Evolutionary conservation across 208 protist genomes (phyloP).

Genomic region (Trypanosoma scelopori): DNA sequence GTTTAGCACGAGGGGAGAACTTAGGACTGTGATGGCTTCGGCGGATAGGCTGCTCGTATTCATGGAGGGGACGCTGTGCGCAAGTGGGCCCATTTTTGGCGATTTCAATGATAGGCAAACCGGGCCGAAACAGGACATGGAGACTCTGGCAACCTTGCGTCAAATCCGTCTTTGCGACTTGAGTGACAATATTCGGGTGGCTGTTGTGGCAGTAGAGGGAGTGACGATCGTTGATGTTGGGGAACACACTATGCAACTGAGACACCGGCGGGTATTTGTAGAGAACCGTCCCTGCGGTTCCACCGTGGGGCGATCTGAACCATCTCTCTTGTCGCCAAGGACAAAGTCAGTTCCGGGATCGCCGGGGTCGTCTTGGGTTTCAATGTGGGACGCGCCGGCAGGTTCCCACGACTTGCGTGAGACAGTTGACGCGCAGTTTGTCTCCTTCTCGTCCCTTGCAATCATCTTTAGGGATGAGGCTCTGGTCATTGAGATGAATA

Average conservation of each 20-base stretch:
- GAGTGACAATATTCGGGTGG: constrained; percentile 24
- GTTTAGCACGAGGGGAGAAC: constrained; percentile 45
- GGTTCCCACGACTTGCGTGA: not conserved
- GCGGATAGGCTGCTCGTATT: constrained; percentile 60
- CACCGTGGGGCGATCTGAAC: not conserved
- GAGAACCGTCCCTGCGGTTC: not conserved
- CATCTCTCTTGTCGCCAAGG: not conserved
- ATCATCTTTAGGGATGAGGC: constrained; percentile 27
- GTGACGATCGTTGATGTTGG: constrained; percentile 26
- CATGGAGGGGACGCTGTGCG: constrained; percentile 44
- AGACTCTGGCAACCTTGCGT: not conserved
- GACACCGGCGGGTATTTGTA: constrained; percentile 4
- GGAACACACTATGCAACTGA: constrained; percentile 8
- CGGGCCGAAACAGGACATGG: not conserved
- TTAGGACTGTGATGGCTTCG: constrained; percentile 65
- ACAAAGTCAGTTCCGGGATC: not conserved
- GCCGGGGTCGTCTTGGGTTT: not conserved
- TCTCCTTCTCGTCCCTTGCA: constrained; percentile 12
- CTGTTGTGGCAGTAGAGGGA: constrained; percentile 8
- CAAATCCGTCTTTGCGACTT: constrained; percentile 22
- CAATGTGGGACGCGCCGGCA: not conserved
- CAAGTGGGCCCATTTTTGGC: constrained; percentile 32
- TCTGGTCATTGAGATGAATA: constrained; percentile 18
- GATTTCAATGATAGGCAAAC: constrained; percentile 4
- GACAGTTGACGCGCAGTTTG: constrained; percentile 28